These are phyloP conservation scores for Boletus barrowsii DNA, from an alignment of 768 basidiomycete genomes.

Conservation along the genomic window DNA sequence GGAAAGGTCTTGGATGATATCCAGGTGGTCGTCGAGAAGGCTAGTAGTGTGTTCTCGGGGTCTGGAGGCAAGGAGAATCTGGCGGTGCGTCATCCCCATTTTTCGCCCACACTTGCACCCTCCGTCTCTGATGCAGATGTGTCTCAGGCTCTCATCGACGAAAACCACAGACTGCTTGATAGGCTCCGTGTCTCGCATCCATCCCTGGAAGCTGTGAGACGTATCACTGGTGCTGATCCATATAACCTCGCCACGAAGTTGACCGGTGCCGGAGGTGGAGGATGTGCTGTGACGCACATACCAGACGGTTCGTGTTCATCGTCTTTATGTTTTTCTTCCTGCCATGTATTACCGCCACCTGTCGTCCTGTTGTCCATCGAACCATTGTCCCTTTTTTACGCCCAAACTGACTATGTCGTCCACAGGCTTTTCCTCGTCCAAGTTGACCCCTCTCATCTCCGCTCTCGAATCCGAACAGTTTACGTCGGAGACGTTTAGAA, in stretches of 20 bases:
- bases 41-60: conserved; percentile 69
- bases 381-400: not conserved
- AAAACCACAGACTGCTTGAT: conserved; percentile 86
- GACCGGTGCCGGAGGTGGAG: conserved; percentile 97
- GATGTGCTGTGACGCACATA: conserved; percentile 94
- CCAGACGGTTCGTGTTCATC: conserved; percentile 71
- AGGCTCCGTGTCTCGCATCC: conserved; percentile 91
- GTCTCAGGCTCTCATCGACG: conserved; percentile 71
- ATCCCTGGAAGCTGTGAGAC: conserved; percentile 74
- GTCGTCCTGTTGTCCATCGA: not conserved
- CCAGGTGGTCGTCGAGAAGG: conserved; percentile 82
- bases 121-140: not conserved
- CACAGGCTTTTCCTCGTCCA: conserved; percentile 65
- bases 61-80: conserved; percentile 11
- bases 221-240: conserved; percentile 59
- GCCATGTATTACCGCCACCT: not conserved
- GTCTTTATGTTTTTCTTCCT: not conserved
- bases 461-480: conserved; percentile 41
- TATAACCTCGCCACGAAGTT: conserved; percentile 86
- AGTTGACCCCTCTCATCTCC: conserved; percentile 55
- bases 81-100: conserved; percentile 50
- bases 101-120: not conserved
- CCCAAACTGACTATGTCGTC: not conserved
- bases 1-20: conserved; percentile 75
- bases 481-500: conserved; percentile 36